Conservation (phyloP, 2,329 filamentous ascomycete genomes). For the Pseudophaeomoniella oleicola region DNA sequence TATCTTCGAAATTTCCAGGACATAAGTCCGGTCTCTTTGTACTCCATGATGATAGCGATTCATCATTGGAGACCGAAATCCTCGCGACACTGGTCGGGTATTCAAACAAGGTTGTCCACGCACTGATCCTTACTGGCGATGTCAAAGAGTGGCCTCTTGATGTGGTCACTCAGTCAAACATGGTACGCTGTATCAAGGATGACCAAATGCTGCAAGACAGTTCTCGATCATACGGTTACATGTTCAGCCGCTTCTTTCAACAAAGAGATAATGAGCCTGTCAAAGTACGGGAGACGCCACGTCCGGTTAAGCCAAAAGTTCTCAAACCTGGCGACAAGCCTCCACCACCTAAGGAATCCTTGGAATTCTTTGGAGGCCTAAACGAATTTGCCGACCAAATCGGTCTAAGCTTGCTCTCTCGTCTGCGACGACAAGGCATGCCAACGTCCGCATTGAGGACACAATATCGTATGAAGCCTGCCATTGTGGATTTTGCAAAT, state of each 20-base stretch:
- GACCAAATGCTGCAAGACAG: no score
- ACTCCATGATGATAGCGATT: background rate
- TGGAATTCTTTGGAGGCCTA: background rate
- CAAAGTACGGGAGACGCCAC: no score
- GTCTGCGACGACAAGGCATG: background rate
- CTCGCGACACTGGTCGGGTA: background rate
- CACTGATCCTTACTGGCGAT: background rate
- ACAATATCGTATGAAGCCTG: background rate
- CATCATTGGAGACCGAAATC: background rate
- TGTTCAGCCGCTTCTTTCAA: background rate
- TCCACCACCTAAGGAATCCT: background rate
- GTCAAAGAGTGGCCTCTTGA: background rate
- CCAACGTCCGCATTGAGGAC: background rate
- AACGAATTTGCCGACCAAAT: slow-evolving; percentile 1
- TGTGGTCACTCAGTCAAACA: background rate
- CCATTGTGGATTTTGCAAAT: background rate
- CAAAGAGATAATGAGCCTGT: no score
- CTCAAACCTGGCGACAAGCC: background rate
- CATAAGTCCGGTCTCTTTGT: background rate
- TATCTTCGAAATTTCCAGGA: background rate
- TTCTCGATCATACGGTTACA: background rate
- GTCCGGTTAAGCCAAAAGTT: no score
- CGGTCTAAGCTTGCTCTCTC: background rate
- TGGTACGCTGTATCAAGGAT: no score
- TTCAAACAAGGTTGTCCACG: background rate